A percentile compares a stretch with the other conserved stretches of the same genome.
phyloP scores from a whole-genome alignment of 805 yeast species.

The Sugiyamaella floridensis region DNA sequence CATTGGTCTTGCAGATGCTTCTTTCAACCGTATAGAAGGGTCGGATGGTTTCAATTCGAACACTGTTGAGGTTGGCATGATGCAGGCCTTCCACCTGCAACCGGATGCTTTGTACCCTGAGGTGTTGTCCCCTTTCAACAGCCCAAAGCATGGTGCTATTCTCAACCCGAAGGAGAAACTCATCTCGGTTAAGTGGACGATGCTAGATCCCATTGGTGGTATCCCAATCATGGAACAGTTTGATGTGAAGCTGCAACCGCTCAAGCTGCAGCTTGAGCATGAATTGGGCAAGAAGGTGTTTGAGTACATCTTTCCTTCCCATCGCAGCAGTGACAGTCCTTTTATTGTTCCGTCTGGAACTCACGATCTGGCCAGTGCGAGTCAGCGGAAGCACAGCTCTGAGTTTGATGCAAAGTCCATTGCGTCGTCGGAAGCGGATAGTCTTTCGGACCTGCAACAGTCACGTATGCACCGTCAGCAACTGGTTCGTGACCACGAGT shows the following conservation, averaged over 20 bases:
- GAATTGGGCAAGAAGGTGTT: slow-evolving; percentile 55
- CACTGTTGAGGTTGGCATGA: slow-evolving; percentile 47
- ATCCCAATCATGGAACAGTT: slow-evolving; percentile 69
- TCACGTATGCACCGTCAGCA: slow-evolving; percentile 9
- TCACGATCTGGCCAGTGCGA: slow-evolving; percentile 7
- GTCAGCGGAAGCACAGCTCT: slow-evolving; percentile 3
- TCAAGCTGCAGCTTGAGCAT: slow-evolving; percentile 68
- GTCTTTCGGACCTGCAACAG: background rate
- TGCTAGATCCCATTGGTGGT: slow-evolving; percentile 84
- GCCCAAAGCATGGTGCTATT: slow-evolving; percentile 13
- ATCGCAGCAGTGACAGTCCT: slow-evolving; percentile 26
- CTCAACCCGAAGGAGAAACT: slow-evolving; percentile 23
- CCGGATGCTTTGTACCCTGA: slow-evolving; percentile 59
- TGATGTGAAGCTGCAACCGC: slow-evolving; percentile 53
- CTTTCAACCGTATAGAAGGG: slow-evolving; percentile 54
- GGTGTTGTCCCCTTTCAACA: slow-evolving; percentile 48
- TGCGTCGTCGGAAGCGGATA: background rate
- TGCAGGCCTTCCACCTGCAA: slow-evolving; percentile 65
- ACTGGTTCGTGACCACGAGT: slow-evolving; percentile 9
- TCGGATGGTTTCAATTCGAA: slow-evolving; percentile 64
- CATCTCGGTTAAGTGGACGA: slow-evolving; percentile 59
- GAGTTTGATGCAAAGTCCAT: slow-evolving; percentile 4
- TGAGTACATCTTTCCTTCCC: slow-evolving; percentile 64
- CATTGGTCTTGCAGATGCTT: slow-evolving; percentile 55
- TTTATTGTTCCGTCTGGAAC: slow-evolving; percentile 16